These are phyloP conservation scores for Amoeboaphelidium protococcarum DNA, from an alignment of 371 early-diverging fungal species.

Conservation along the genomic window DNA sequence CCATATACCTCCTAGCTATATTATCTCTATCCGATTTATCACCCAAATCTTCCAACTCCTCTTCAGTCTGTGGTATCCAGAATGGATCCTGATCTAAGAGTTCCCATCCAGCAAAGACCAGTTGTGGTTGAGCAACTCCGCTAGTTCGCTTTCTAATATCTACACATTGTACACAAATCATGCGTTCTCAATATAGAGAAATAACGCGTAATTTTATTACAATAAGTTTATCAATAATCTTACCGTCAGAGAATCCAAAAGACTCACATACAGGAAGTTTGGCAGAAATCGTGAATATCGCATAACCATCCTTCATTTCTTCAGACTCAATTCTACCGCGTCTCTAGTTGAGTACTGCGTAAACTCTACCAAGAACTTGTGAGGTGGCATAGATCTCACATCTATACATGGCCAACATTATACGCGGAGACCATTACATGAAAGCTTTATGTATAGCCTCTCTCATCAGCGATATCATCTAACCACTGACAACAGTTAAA, in stretches of 20 bases:
- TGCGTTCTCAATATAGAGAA: constrained; percentile 1
- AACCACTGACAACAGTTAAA: neutral
- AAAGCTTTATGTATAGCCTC: constrained; percentile 61
- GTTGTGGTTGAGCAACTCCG: constrained; percentile 78
- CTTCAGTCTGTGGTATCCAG: constrained; percentile 90
- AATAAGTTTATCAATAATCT: constrained; percentile 17
- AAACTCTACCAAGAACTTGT: constrained; percentile 82
- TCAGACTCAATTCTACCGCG: constrained; percentile 67
- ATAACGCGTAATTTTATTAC: neutral
- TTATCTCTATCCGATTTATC: constrained; percentile 88
- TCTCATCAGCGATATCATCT: constrained; percentile 30
- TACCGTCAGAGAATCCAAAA: constrained; percentile 93
- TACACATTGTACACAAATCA: constrained; percentile 4
- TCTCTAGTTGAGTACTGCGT: constrained; percentile 62
- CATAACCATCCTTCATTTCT: constrained; percentile 77
- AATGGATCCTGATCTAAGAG: constrained; percentile 78
- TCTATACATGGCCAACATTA: constrained; percentile 77
- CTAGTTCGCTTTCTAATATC: constrained; percentile 77
- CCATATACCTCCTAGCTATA: constrained; percentile 81
- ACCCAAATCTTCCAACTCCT: constrained; percentile 87
- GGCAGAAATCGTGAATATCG: constrained; percentile 65
- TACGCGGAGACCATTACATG: constrained; percentile 72
- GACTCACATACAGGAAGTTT: constrained; percentile 89
- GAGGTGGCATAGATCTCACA: constrained; percentile 84
- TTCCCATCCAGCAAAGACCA: constrained; percentile 77